Evolutionary conservation across 768 basidiomycete genomes (phyloP).

Genomic region (Naganishia friedmannii): DNA sequence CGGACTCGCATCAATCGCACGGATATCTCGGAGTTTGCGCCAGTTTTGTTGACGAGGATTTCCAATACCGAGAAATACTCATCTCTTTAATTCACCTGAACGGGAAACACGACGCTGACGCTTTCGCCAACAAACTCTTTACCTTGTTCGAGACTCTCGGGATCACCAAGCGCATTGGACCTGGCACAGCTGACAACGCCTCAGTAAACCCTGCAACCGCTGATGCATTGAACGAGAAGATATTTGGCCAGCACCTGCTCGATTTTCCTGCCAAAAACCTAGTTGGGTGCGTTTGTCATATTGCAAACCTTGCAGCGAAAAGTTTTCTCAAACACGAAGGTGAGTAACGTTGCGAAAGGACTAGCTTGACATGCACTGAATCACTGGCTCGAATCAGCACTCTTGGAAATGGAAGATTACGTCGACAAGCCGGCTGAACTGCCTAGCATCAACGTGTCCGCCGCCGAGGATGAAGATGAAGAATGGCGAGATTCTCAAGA

Average conservation of each 20-base stretch:
- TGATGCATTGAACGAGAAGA: background rate
- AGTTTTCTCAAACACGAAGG: background rate
- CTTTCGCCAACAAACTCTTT: background rate
- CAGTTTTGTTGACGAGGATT: background rate
- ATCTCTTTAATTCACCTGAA: background rate
- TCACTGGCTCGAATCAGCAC: too few species aligned
- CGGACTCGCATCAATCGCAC: background rate
- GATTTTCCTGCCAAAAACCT: background rate
- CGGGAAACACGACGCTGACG: background rate
- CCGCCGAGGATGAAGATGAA: too few species aligned
- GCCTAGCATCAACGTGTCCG: too few species aligned
- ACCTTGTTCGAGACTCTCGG: background rate
- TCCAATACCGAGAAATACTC: background rate
- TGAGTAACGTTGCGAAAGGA: background rate
- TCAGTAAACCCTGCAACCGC: background rate
- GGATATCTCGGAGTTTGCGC: background rate
- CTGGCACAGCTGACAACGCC: conserved; percentile 5
- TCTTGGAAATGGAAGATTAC: too few species aligned
- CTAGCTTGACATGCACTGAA: too few species aligned
- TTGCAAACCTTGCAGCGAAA: conserved; percentile 5
- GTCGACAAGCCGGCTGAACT: too few species aligned
- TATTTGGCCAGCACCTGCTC: background rate
- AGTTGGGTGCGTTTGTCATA: background rate
- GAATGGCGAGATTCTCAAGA: too few species aligned
- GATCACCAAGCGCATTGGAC: background rate